Percentiles rank a stretch among this genome's conserved stretches.
Evolutionary conservation across 805 yeast genomes (phyloP).

Genomic region (Candida montana): DNA sequence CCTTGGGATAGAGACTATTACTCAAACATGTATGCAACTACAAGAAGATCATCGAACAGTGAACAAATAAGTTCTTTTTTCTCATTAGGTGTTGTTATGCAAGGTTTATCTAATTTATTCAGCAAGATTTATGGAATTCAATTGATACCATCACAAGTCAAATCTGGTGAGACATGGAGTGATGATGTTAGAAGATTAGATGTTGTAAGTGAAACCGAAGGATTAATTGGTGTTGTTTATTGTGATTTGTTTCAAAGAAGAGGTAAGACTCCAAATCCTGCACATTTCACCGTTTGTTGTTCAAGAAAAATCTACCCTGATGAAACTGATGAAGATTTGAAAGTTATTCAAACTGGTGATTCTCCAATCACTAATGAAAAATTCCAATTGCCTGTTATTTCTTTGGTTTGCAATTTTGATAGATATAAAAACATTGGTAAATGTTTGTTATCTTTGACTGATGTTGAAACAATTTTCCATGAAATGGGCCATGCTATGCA

Average conservation of each 20-base stretch:
- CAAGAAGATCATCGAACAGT: conserved; percentile 29
- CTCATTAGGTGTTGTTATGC: conserved; percentile 79
- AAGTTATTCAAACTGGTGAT: conserved; percentile 30
- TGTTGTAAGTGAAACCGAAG: conserved; percentile 60
- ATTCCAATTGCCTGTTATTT: conserved; percentile 84
- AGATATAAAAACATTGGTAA: conserved; percentile 36
- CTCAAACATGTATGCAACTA: conserved; percentile 29
- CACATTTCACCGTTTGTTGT: conserved; percentile 94
- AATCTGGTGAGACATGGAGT: conserved; percentile 82
- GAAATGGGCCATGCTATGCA: conserved; percentile 99
- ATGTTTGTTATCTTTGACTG: conserved; percentile 63
- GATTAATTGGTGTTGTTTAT: conserved; percentile 74
- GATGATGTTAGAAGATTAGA: conserved; percentile 77
- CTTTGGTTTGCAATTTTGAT: conserved; percentile 79
- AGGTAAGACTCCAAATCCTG: conserved; percentile 78
- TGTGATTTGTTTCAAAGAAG: conserved; percentile 79
- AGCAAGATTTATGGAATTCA: conserved; percentile 69
- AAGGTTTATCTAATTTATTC: conserved; percentile 74
- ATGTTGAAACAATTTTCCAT: conserved; percentile 91
- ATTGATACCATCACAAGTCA: conserved; percentile 58
- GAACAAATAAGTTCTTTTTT: conserved; percentile 64
- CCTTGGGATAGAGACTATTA: conserved; percentile 93
- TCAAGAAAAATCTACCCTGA: conserved; percentile 70
- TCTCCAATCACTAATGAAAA: conserved; percentile 35
- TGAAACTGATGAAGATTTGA: conserved; percentile 37